Percentiles rank a stretch among this genome's conserved stretches.
These are phyloP conservation scores for Hypoxylon crocopeplum DNA, from an alignment of 495 filamentous ascomycete genomes.

Conservation along the genomic window DNA sequence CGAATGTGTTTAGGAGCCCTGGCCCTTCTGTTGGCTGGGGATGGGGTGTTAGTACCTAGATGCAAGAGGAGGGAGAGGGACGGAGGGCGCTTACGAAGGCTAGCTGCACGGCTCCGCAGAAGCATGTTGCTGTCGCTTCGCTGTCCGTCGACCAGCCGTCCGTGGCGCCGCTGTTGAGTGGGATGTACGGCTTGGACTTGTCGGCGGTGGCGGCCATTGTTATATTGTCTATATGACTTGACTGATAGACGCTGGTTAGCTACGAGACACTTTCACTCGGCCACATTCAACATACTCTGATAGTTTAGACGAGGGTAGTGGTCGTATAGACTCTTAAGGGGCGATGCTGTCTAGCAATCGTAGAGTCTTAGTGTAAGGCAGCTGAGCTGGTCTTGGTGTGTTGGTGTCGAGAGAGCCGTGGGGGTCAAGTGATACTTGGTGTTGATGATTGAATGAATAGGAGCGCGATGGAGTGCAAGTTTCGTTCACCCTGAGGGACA, in stretches of 20 bases:
- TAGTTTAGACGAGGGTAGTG: too few relatives aligned
- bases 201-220: conserved; percentile 27
- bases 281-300: too few relatives aligned
- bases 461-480: too few relatives aligned
- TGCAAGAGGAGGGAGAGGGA: not conserved
- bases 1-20: conserved; percentile 56
- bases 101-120: conserved; percentile 61
- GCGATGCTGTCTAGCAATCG: too few relatives aligned
- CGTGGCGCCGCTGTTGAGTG: conserved; percentile 33
- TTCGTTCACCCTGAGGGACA: too few relatives aligned
- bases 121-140: conserved; percentile 25
- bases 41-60: not conserved
- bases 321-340: too few relatives aligned
- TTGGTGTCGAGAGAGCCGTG: too few relatives aligned
- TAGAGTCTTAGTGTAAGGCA: too few relatives aligned
- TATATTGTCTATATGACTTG: conserved; percentile 4
- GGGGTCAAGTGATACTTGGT: too few relatives aligned
- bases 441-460: not conserved
- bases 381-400: too few relatives aligned
- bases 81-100: conserved; percentile 48
- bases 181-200: conserved; percentile 34
- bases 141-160: conserved; percentile 45
- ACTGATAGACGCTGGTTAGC: not conserved
- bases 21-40: conserved; percentile 49
- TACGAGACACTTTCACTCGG: too few relatives aligned